Conservation (phyloP, 495 filamentous ascomycete genomes). For the Trichocladium uniseriatum region DNA sequence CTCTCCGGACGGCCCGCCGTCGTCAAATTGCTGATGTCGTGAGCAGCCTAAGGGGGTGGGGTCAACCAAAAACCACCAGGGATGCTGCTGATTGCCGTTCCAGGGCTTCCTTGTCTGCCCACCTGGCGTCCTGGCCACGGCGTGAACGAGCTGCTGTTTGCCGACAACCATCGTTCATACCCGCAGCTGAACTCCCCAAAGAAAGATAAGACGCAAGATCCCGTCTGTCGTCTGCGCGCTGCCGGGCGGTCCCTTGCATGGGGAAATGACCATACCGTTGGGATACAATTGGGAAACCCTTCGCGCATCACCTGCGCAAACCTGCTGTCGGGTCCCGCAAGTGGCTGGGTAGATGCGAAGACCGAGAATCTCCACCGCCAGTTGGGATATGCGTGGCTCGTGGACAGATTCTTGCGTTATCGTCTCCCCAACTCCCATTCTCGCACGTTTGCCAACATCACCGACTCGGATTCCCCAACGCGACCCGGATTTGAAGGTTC, state of each 20-base stretch:
- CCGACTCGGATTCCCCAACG: neutral
- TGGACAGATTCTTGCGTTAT: neutral
- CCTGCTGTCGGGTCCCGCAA: conserved; percentile 18
- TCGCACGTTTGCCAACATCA: too few species aligned
- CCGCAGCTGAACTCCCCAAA: conserved; percentile 1
- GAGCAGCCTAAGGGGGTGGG: conserved; percentile 16
- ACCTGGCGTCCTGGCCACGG: neutral
- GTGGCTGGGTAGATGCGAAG: conserved; percentile 9
- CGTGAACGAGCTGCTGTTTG: neutral
- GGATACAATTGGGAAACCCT: conserved; percentile 11
- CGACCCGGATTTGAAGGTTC: too few species aligned
- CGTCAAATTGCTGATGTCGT: conserved; percentile 8
- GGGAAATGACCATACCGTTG: conserved; percentile 14
- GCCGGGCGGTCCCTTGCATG: conserved; percentile 8
- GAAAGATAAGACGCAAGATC: conserved; percentile 8
- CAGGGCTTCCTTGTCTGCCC: too few species aligned
- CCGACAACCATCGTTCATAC: neutral
- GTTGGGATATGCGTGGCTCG: conserved; percentile 1
- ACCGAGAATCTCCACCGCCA: conserved; percentile 11
- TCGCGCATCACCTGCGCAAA: conserved; percentile 1
- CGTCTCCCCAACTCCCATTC: neutral
- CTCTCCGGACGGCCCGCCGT: too few species aligned
- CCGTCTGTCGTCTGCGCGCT: conserved; percentile 6
- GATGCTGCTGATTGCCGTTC: conserved; percentile 16
- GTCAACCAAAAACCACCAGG: conserved; percentile 8